These are phyloP conservation scores for Aspergillus panamensis DNA, from an alignment of 495 filamentous ascomycete genomes.

Conservation along the genomic window DNA sequence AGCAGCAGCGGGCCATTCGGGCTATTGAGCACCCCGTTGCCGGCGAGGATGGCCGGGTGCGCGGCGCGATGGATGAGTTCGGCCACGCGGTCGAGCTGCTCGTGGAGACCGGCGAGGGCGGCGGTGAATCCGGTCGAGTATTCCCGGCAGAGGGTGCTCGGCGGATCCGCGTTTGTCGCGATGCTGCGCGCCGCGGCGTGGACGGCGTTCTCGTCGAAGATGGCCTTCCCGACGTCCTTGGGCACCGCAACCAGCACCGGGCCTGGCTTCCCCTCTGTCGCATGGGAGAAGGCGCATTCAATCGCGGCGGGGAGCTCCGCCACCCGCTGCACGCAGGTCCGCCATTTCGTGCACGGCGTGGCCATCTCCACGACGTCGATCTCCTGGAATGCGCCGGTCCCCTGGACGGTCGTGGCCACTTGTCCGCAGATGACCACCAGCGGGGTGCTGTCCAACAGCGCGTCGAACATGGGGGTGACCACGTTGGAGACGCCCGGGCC, in stretches of 20 bases:
- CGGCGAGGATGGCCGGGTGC: slow-evolving; percentile 58
- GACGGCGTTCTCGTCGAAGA: slow-evolving; percentile 29
- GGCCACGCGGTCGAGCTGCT: slow-evolving; percentile 38
- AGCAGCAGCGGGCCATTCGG: slow-evolving; percentile 51
- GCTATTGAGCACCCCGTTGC: slow-evolving; percentile 51
- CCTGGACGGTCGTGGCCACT: slow-evolving; percentile 53
- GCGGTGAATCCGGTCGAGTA: slow-evolving; percentile 39
- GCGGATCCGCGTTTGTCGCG: slow-evolving; percentile 9
- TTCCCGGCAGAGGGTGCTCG: slow-evolving; percentile 39
- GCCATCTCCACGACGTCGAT: slow-evolving; percentile 59
- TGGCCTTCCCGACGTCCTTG: slow-evolving; percentile 55
- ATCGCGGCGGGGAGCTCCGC: slow-evolving; percentile 56
- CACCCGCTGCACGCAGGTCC: slow-evolving; percentile 56
- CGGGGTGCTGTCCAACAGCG: slow-evolving; percentile 58
- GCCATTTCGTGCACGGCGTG: slow-evolving; percentile 62
- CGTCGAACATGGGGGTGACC: slow-evolving; percentile 61
- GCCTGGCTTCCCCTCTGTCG: slow-evolving; percentile 54
- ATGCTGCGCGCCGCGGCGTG: not conserved
- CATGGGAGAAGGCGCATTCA: slow-evolving; percentile 61
- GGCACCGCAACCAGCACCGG: slow-evolving; percentile 61
- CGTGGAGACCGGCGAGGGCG: slow-evolving; percentile 48
- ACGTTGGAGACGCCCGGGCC: slow-evolving; percentile 62
- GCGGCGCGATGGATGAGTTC: slow-evolving; percentile 53
- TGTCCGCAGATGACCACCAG: slow-evolving; percentile 62
- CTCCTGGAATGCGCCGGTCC: slow-evolving; percentile 62